Percentiles rank a stretch among this genome's conserved stretches.
These are phyloP conservation scores for Calamus simplicifolius DNA, from an alignment of 176 grass and related monocot species.

Conservation along the genomic window DNA sequence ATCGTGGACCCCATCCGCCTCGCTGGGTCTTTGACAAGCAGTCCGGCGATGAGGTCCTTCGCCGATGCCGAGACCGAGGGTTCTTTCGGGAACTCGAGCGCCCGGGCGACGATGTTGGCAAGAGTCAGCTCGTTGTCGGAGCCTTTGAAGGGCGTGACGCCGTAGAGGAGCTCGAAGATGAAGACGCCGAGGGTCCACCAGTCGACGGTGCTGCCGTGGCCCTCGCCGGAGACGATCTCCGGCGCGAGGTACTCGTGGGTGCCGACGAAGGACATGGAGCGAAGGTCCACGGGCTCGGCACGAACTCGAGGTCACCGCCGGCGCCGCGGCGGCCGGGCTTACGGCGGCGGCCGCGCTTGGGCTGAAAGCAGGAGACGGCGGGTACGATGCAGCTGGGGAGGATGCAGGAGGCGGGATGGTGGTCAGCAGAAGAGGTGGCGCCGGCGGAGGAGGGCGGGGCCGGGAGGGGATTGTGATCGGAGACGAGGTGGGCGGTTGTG, in stretches of 20 bases:
- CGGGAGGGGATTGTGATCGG: conserved; percentile 38
- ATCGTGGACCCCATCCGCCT: conserved; percentile 56
- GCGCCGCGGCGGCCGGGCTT: conserved; percentile 12
- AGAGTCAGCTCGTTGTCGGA: conserved; percentile 84
- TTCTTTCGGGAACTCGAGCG: conserved; percentile 86
- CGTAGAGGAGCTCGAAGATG: conserved; percentile 90
- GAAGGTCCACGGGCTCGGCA: conserved; percentile 51
- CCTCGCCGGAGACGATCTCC: conserved; percentile 91
- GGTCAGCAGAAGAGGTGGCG: too few relatives aligned
- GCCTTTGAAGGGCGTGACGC: conserved; percentile 74
- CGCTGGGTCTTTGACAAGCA: conserved; percentile 74
- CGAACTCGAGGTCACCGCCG: conserved; percentile 10
- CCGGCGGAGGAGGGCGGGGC: background rate
- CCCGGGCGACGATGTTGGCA: conserved; percentile 85
- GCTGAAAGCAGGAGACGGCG: conserved; percentile 66
- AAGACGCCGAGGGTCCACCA: conserved; percentile 98
- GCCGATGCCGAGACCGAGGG: conserved; percentile 38
- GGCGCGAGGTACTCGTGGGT: conserved; percentile 95
- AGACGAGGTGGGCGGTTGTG: conserved; percentile 80
- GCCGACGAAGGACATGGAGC: conserved; percentile 92
- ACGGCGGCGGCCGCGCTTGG: conserved; percentile 23
- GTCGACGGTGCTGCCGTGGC: conserved; percentile 85
- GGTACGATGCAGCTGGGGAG: conserved; percentile 84
- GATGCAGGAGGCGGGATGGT: conserved; percentile 42
- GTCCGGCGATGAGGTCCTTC: conserved; percentile 48